These are phyloP conservation scores for Afroboletus lepidellus DNA, from an alignment of 1,284 basidiomycete genomes.

Conservation along the genomic window DNA sequence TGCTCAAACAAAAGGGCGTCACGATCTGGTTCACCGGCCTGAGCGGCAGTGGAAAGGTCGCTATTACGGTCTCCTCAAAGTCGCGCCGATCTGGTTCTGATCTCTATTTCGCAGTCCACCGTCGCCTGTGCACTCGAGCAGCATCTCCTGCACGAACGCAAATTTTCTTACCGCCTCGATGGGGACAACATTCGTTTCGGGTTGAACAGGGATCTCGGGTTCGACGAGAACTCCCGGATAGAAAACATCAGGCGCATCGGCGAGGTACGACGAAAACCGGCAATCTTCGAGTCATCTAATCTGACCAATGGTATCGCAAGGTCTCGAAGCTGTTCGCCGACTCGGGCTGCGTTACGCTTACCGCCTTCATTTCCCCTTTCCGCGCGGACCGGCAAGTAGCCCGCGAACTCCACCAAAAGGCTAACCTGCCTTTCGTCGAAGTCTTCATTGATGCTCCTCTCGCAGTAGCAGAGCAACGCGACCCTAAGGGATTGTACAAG, in stretches of 20 bases:
- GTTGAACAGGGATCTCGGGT: slow-evolving; percentile 97
- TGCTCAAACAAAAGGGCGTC: slow-evolving; percentile 79
- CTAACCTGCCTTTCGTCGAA: slow-evolving; percentile 84
- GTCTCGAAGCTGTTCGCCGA: slow-evolving; percentile 95
- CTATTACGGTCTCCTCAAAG: slow-evolving; percentile 8
- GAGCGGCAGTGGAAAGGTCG: slow-evolving; percentile 85
- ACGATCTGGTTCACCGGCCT: slow-evolving; percentile 97
- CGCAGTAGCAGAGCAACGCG: slow-evolving; percentile 83
- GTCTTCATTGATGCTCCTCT: slow-evolving; percentile 95
- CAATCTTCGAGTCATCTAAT: slow-evolving; percentile 5
- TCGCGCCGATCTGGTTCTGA: neutral
- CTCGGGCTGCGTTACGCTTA: slow-evolving; percentile 82
- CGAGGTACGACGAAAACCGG: slow-evolving; percentile 59
- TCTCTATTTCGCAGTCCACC: slow-evolving; percentile 68
- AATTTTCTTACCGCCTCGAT: slow-evolving; percentile 90
- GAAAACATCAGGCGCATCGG: slow-evolving; percentile 98
- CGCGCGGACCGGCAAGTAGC: slow-evolving; percentile 84
- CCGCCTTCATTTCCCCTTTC: slow-evolving; percentile 99
- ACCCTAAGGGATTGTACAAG: slow-evolving; percentile 98
- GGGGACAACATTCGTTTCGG: slow-evolving; percentile 98
- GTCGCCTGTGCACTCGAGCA: slow-evolving; percentile 98
- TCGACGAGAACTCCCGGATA: slow-evolving; percentile 91
- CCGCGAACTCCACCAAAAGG: slow-evolving; percentile 77
- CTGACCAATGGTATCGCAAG: slow-evolving; percentile 40
- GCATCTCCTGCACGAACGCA: slow-evolving; percentile 84